A percentile compares a stretch with the other conserved stretches of the same genome.
phyloP scores from a whole-genome alignment of 352 stramenopile genomes.

The Phytophthora cryptogea region DNA sequence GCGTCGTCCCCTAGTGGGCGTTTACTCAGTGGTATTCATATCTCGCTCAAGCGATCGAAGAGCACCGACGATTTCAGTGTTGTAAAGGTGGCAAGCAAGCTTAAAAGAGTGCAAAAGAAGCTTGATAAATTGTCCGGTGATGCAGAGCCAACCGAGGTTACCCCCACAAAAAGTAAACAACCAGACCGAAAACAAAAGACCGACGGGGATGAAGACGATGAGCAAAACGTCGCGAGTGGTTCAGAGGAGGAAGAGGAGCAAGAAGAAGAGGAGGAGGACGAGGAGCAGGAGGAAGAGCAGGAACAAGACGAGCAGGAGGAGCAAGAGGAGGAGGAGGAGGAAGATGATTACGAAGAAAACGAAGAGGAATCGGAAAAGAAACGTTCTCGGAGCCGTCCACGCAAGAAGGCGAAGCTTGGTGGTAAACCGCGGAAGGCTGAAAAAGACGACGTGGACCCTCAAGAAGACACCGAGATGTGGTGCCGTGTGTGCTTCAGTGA shows the following conservation, averaged over 20 bases:
- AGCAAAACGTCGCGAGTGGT: constrained; percentile 37
- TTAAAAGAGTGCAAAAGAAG: constrained; percentile 49
- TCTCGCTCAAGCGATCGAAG: constrained; percentile 36
- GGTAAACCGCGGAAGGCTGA: constrained; percentile 22
- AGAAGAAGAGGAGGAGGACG: constrained; percentile 43
- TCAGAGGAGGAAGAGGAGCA: constrained; percentile 40
- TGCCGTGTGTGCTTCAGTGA: constrained; percentile 90
- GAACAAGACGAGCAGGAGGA: constrained; percentile 31
- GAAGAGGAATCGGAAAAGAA: constrained; percentile 44
- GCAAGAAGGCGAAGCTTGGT: constrained; percentile 40
- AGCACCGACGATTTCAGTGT: constrained; percentile 37
- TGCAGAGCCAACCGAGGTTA: constrained; percentile 16
- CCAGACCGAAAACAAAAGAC: constrained; percentile 1
- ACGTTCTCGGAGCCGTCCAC: constrained; percentile 31
- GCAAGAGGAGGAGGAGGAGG: constrained; percentile 56
- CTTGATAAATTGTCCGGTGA: constrained; percentile 30
- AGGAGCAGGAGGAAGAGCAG: constrained; percentile 29
- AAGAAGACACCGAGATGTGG: constrained; percentile 87
- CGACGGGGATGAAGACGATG: constrained; percentile 43
- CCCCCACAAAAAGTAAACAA: constrained; percentile 19
- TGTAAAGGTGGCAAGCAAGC: constrained; percentile 45
- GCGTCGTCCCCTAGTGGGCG: constrained; percentile 29
- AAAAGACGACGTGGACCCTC: constrained; percentile 49
- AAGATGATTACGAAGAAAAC: constrained; percentile 49
- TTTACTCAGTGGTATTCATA: constrained; percentile 43